Evolutionary conservation across 2,329 filamentous ascomycete genomes (phyloP).

Genomic region (Cadophora malorum): DNA sequence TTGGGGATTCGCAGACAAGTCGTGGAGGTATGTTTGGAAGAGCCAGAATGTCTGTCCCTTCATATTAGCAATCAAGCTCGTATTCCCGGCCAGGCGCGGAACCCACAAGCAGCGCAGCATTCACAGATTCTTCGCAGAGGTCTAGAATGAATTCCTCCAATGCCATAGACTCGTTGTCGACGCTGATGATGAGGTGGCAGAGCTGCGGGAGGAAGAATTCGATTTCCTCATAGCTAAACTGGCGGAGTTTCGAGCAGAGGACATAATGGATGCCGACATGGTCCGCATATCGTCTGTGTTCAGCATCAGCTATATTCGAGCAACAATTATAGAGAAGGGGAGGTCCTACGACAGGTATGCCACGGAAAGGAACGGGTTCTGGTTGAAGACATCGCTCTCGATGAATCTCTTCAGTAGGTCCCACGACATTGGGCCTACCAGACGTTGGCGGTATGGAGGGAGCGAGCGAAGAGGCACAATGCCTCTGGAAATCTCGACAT

Average conservation of each 20-base stretch:
- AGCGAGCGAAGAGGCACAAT: constrained; percentile 41
- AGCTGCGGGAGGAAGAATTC: constrained; percentile 91
- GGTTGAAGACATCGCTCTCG: constrained; percentile 93
- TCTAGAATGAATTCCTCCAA: constrained; percentile 87
- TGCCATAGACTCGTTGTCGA: constrained; percentile 91
- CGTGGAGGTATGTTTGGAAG: constrained; percentile 86
- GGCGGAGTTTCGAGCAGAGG: constrained; percentile 85
- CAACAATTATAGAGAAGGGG: constrained; percentile 29
- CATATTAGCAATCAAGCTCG: constrained; percentile 31
- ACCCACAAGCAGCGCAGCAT: constrained; percentile 79
- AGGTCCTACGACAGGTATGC: constrained; percentile 78
- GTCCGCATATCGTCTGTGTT: constrained; percentile 80
- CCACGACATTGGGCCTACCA: constrained; percentile 68
- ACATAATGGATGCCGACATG: constrained; percentile 91
- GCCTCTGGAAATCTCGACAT: constrained; percentile 46
- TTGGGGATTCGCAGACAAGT: constrained; percentile 76
- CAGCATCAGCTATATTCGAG: constrained; percentile 19
- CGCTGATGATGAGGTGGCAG: constrained; percentile 86
- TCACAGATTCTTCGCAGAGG: constrained; percentile 86
- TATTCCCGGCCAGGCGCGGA: constrained; percentile 21
- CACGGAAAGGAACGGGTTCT: constrained; percentile 86
- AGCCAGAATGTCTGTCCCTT: constrained; percentile 80
- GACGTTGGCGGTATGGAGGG: constrained; percentile 29
- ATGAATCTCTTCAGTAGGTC: constrained; percentile 89
- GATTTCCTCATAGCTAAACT: constrained; percentile 89